These are phyloP conservation scores for Picochlorum sp. DNA, from an alignment of 139 green algal genomes.

Conservation along the genomic window DNA sequence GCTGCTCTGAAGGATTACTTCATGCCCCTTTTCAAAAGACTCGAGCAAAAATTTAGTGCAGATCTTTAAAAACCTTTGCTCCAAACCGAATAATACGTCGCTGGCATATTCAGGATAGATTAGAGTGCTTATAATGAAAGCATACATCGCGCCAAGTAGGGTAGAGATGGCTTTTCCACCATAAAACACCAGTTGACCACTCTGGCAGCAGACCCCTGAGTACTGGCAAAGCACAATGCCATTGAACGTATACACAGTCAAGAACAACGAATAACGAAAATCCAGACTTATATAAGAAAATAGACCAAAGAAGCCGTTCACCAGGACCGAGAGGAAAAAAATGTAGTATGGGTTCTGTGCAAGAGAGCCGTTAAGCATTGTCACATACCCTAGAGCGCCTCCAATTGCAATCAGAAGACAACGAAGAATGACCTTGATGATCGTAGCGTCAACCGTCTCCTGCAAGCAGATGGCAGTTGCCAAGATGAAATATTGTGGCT, in stretches of 20 bases:
- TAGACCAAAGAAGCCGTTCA: background rate
- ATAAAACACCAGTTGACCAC: background rate
- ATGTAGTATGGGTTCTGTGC: slow-evolving; percentile 12
- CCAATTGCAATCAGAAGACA: background rate
- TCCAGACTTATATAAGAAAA: background rate
- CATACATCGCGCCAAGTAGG: slow-evolving; percentile 1
- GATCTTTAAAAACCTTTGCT: background rate
- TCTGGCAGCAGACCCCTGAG: slow-evolving; percentile 4
- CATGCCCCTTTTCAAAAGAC: background rate
- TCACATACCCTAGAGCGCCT: slow-evolving; percentile 1
- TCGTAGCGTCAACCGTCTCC: slow-evolving; percentile 5
- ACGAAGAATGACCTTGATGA: slow-evolving; percentile 4
- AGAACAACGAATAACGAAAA: slow-evolving; percentile 12
- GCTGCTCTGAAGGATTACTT: background rate
- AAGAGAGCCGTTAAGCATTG: slow-evolving; percentile 13
- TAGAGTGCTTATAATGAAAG: background rate
- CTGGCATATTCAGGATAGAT: slow-evolving; percentile 3
- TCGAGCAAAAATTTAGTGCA: background rate
- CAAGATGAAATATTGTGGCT: slow-evolving; percentile 10
- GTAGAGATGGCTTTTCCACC: slow-evolving; percentile 9
- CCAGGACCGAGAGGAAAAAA: background rate
- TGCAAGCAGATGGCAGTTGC: slow-evolving; percentile 14
- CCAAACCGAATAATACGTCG: background rate
- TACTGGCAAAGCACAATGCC: slow-evolving; percentile 13
- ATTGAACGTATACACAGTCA: slow-evolving; percentile 8